Conservation (phyloP, 75 land plant species). For the Selaginella tamariscina region DNA sequence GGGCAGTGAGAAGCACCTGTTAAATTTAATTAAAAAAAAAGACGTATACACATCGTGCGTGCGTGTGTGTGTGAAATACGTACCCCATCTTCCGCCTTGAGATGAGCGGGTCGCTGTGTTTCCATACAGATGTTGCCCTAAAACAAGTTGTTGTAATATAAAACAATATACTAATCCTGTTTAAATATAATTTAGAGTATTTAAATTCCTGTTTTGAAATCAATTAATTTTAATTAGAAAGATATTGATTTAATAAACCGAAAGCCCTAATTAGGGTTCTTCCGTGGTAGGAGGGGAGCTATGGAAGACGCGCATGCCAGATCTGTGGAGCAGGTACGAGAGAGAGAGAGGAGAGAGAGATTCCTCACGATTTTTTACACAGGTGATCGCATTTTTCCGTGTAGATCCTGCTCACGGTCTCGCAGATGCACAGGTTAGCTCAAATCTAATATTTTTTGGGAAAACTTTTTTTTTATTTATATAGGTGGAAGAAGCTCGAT, state of each 20-base stretch:
- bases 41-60: not conserved
- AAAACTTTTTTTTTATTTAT: not conserved
- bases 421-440: slow-evolving; percentile 52
- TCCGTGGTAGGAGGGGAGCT: too few relatives aligned
- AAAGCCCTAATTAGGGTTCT: slow-evolving; percentile 1
- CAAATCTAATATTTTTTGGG: not conserved
- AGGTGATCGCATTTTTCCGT: slow-evolving; percentile 69
- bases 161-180: too few relatives aligned
- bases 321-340: slow-evolving; percentile 16
- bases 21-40: not conserved
- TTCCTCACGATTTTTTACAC: not conserved
- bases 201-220: too few relatives aligned
- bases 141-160: too few relatives aligned
- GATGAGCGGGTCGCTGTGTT: too few relatives aligned
- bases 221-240: too few relatives aligned
- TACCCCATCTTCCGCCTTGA: not conserved
- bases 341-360: not conserved
- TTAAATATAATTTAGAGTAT: too few relatives aligned
- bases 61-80: not conserved
- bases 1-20: not conserved
- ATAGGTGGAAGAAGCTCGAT: slow-evolving; percentile 23
- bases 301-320: slow-evolving; percentile 24
- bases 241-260: too few relatives aligned
- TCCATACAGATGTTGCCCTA: too few relatives aligned
- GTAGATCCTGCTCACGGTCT: slow-evolving; percentile 78